These are phyloP conservation scores for Taphrina betulina DNA, from an alignment of 1,139 yeast species.

Conservation along the genomic window DNA sequence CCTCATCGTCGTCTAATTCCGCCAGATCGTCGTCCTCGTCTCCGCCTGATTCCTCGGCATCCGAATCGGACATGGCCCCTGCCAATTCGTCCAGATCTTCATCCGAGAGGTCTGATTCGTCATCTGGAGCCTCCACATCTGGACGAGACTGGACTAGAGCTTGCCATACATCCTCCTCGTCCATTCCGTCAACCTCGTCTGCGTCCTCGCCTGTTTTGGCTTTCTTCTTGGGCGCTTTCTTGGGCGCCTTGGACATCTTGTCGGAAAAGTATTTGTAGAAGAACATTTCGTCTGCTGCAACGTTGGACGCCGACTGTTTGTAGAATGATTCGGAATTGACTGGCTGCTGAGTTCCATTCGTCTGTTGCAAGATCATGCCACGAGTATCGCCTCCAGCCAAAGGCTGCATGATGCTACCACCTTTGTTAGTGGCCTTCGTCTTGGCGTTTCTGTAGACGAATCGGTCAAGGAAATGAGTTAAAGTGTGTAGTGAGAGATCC, in stretches of 20 bases:
- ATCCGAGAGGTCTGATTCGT: slow-evolving; percentile 41
- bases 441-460: slow-evolving; percentile 93
- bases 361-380: slow-evolving; percentile 69
- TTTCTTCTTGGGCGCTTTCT: slow-evolving; percentile 39
- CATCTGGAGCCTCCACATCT: slow-evolving; percentile 64
- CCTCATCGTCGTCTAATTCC: slow-evolving; percentile 39
- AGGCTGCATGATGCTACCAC: slow-evolving; percentile 96
- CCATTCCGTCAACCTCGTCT: slow-evolving; percentile 37
- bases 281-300: slow-evolving; percentile 85
- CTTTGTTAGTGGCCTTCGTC: slow-evolving; percentile 58
- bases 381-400: slow-evolving; percentile 80
- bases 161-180: slow-evolving; percentile 36
- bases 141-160: slow-evolving; percentile 72
- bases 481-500: slow-evolving; percentile 81
- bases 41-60: slow-evolving; percentile 33
- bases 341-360: slow-evolving; percentile 52
- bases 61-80: slow-evolving; percentile 42
- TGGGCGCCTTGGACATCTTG: slow-evolving; percentile 8
- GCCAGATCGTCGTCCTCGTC: slow-evolving; percentile 39
- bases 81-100: slow-evolving; percentile 43
- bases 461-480: slow-evolving; percentile 88
- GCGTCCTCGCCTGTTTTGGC: slow-evolving; percentile 38
- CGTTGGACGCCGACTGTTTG: slow-evolving; percentile 58
- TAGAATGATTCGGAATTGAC: slow-evolving; percentile 85
- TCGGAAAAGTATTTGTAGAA: slow-evolving; percentile 80